A percentile compares a stretch with the other conserved stretches of the same genome.
These are phyloP conservation scores for Nicotiana tabacum DNA, from an alignment of 257 asterid species.

Conservation along the genomic window DNA sequence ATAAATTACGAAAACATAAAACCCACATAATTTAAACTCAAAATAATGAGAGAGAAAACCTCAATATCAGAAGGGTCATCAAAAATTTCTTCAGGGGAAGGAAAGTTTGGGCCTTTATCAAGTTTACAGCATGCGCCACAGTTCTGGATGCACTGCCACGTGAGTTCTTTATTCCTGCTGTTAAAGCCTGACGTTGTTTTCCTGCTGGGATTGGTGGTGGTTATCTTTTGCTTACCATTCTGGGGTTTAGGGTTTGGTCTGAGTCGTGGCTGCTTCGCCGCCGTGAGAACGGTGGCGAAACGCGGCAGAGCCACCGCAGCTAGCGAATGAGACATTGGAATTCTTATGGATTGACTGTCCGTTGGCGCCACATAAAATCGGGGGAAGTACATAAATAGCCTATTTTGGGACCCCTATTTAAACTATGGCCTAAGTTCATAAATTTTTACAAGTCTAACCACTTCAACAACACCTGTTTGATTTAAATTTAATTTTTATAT, in stretches of 20 bases:
- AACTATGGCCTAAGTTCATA: too few species aligned
- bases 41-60: slow-evolving; percentile 35
- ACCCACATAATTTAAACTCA: not conserved
- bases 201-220: slow-evolving; percentile 1
- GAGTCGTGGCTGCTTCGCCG: slow-evolving; percentile 25
- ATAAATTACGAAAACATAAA: too few species aligned
- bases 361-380: not conserved
- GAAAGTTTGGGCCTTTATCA: slow-evolving; percentile 76
- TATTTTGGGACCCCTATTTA: not conserved
- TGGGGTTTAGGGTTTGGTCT: slow-evolving; percentile 25
- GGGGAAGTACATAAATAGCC: not conserved
- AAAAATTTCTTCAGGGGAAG: slow-evolving; percentile 72
- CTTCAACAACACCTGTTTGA: too few species aligned
- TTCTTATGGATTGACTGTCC: not conserved
- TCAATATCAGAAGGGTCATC: slow-evolving; percentile 71
- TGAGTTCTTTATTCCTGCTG: slow-evolving; percentile 54
- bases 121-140: slow-evolving; percentile 98
- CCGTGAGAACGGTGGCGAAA: slow-evolving; percentile 33
- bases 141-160: slow-evolving; percentile 72
- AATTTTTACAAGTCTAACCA: too few species aligned
- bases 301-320: slow-evolving; percentile 40
- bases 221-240: slow-evolving; percentile 15
- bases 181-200: slow-evolving; percentile 46
- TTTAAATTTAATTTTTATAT: too few species aligned
- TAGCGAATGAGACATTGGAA: slow-evolving; percentile 23